A percentile compares a stretch with the other conserved stretches of the same genome.
Conservation (phyloP, 2,329 filamentous ascomycete genomes). For the Gaeumannomyces sp. region DNA sequence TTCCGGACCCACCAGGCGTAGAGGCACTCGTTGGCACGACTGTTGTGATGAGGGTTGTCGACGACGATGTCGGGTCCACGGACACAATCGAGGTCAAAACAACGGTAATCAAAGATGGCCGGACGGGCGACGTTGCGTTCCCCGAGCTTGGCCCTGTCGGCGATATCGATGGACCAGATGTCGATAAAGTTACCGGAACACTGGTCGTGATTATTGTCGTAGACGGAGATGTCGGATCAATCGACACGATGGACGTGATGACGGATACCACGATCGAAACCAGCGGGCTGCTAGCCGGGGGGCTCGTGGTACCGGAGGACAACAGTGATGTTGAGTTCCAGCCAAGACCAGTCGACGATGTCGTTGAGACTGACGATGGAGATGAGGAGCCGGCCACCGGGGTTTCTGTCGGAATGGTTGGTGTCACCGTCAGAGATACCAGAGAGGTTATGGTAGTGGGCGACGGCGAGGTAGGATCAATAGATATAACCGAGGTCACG, state of each 20-base stretch:
- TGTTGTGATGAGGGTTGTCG: slow-evolving; percentile 1
- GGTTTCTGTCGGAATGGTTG: neutral
- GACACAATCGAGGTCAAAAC: slow-evolving; percentile 8
- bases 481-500: neutral
- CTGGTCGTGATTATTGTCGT: slow-evolving; percentile 3
- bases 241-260: slow-evolving; percentile 7
- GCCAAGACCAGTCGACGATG: neutral
- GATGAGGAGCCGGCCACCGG: neutral
- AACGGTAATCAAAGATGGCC: slow-evolving; percentile 1
- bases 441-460: neutral
- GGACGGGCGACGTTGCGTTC: neutral
- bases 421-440: neutral
- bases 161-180: neutral
- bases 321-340: neutral
- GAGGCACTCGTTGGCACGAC: neutral
- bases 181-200: neutral
- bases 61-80: slow-evolving; percentile 5
- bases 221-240: slow-evolving; percentile 4
- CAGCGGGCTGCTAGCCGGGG: neutral
- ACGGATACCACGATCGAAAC: slow-evolving; percentile 3
- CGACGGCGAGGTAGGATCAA: neutral
- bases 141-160: neutral
- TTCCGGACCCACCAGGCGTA: neutral
- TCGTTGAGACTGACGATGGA: neutral
- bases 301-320: neutral